These are phyloP conservation scores for Phaeosphaeria sp. DNA, from an alignment of 2,329 filamentous ascomycete species.

Conservation along the genomic window DNA sequence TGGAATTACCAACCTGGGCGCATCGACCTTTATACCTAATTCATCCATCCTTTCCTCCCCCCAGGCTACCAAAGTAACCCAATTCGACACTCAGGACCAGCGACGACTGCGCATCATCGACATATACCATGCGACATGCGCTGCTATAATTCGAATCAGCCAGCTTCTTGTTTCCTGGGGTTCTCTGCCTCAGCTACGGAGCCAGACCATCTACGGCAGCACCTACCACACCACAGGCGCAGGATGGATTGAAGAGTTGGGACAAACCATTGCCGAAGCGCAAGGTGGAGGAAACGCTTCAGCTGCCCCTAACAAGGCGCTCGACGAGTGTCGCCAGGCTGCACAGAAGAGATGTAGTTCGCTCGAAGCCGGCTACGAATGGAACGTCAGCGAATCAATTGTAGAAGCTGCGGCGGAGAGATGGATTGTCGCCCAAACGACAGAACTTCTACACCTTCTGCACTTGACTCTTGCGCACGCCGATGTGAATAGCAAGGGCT, in stretches of 20 bases:
- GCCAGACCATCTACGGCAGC: conserved; percentile 32
- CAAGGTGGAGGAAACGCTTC: conserved; percentile 52
- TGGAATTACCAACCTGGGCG: conserved; percentile 68
- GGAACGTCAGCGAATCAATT: conserved; percentile 56
- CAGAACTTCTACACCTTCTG: conserved; percentile 76
- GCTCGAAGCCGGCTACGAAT: conserved; percentile 52
- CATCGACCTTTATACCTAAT: conserved; percentile 53
- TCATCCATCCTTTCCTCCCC: conserved; percentile 52
- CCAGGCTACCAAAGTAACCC: conserved; percentile 22
- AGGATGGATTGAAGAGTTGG: conserved; percentile 43
- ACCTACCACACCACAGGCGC: conserved; percentile 39
- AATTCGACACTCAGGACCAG: conserved; percentile 67
- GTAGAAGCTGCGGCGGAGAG: conserved; percentile 65
- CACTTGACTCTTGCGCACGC: conserved; percentile 76
- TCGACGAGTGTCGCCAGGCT: conserved; percentile 56
- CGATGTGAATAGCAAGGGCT: conserved; percentile 56
- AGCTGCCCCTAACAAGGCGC: conserved; percentile 20
- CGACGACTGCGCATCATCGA: conserved; percentile 73
- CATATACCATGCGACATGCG: conserved; percentile 75
- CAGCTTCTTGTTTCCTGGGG: conserved; percentile 47
- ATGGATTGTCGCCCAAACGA: conserved; percentile 69
- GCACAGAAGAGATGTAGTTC: conserved; percentile 56
- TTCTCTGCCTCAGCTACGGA: conserved; percentile 34
- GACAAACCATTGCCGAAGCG: conserved; percentile 32
- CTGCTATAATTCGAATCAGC: conserved; percentile 55